Evolutionary conservation across 164 flowering plant species (phyloP), one percentile per base, ranked within the genome.

Genomic region (Stephania yunnanensis): DNA sequence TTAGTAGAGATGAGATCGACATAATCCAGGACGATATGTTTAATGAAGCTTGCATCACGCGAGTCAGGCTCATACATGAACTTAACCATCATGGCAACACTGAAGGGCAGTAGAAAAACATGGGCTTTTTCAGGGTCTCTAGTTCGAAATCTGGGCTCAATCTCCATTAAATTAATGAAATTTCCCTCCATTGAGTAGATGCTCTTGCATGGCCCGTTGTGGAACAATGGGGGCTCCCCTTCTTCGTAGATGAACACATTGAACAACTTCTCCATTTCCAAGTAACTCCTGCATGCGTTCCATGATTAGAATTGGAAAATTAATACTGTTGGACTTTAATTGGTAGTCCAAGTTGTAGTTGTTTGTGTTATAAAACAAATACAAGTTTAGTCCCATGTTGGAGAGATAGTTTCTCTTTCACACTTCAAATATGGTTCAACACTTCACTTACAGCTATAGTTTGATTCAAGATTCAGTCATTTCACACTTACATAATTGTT

Each of bases 191-290:
- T 75, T 1, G 94, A 86, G 72, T 90, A 89, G 80, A 90, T 84
- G 82, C 87, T 83, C 82, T 74, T 85, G 84, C 90, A 84, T 0
- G 88, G 89, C 3, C 92, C 92, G 11, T 73, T 71, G 69, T 89
- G 92, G 76, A 89, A 87, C 65, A 90, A 52, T 4, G 92, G 91
- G 1, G 82, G 84, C 31, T 89, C 89, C 15, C 94, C 94, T 80
- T 90, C 92, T 78, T 87, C 70, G 73, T 90, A 90, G 12, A 90
- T 85, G 68, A 84, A 89, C 5, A 90, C 76, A 83, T 84, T 89
- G 72, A 90, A 85, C 45, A 71, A 69, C 71, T 84, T 87, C 82
- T 90, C 94, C 92, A 90, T 90, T 73, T 87, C 88, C 46, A 83
- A 5, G 50, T 87, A 87, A 72, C 92, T 90, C 88, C 94, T 90